Evolutionary conservation across 106 monocot genomes (phyloP).

Genomic region (Phalaenopsis equestris): DNA sequence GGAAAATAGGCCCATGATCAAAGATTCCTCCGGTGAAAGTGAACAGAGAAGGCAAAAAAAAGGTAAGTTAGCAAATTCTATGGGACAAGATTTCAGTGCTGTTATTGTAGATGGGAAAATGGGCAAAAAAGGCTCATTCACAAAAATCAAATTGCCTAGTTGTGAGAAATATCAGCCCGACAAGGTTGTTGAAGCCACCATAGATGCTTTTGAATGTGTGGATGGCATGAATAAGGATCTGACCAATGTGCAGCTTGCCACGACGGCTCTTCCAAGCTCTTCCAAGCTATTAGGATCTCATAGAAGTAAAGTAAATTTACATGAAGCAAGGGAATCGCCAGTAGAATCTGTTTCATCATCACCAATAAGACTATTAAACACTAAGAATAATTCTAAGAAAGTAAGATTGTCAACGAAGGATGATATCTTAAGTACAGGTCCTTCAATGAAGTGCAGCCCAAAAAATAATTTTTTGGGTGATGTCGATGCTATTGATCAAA

Average conservation of each 20-base stretch:
- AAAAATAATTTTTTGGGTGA: neutral
- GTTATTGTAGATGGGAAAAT: constrained; percentile 14
- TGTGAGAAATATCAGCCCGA: constrained; percentile 8
- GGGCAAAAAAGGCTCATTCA: constrained; percentile 6
- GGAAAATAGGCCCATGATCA: constrained; percentile 10
- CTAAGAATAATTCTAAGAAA: constrained; percentile 20
- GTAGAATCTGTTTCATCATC: constrained; percentile 92
- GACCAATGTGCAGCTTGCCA: no score
- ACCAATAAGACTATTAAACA: constrained; percentile 40
- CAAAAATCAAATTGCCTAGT: constrained; percentile 14
- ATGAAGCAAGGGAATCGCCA: constrained; percentile 57
- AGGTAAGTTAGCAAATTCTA: constrained; percentile 20
- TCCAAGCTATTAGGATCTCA: constrained; percentile 69
- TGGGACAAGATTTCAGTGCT: constrained; percentile 9
- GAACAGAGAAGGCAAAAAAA: constrained; percentile 36
- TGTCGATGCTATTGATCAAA: no score
- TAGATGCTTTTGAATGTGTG: no score
- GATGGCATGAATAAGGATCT: no score
- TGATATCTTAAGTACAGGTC: constrained; percentile 10
- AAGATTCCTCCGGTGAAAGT: constrained; percentile 33
- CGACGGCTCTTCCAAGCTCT: constrained; percentile 46
- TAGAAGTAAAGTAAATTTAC: constrained; percentile 47
- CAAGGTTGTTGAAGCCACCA: no score
- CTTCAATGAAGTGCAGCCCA: constrained; percentile 24
- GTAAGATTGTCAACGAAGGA: neutral